These are phyloP conservation scores for Zasmidium cellare DNA, from an alignment of 2,329 filamentous ascomycete genomes.

Conservation along the genomic window DNA sequence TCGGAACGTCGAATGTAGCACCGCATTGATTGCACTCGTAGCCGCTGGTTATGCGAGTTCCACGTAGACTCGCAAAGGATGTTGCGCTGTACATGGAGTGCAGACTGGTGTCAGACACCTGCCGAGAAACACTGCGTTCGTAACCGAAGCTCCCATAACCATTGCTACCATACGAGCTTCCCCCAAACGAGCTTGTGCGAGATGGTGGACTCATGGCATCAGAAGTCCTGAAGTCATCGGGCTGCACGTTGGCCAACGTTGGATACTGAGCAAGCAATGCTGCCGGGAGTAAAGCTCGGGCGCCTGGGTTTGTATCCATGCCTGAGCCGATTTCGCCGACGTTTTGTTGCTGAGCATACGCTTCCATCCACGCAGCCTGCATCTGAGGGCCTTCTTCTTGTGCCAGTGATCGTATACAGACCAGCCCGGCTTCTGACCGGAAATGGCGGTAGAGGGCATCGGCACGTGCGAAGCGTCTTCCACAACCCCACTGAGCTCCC, in stretches of 20 bases:
- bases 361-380: conserved; percentile 33
- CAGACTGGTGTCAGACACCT: background rate
- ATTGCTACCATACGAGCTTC: background rate
- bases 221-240: background rate
- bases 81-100: background rate
- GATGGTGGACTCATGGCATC: background rate
- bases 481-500: conserved; percentile 86
- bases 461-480: conserved; percentile 87
- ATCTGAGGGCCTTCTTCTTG: conserved; percentile 84
- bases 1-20: conserved; percentile 6
- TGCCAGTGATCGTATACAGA: conserved; percentile 95
- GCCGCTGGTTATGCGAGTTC: background rate
- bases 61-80: background rate
- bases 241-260: conserved; percentile 61
- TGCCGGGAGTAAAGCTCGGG: conserved; percentile 79
- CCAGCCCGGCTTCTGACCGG: conserved; percentile 87
- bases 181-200: background rate
- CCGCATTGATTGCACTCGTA: conserved; percentile 5
- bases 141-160: background rate
- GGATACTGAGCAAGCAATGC: conserved; percentile 93
- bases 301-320: too few species aligned
- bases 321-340: conserved; percentile 4
- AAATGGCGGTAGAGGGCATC: conserved; percentile 86
- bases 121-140: background rate
- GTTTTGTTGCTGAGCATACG: too few species aligned